Evolutionary conservation across 768 basidiomycete genomes (phyloP).

Genomic region (Amanita thiersii): DNA sequence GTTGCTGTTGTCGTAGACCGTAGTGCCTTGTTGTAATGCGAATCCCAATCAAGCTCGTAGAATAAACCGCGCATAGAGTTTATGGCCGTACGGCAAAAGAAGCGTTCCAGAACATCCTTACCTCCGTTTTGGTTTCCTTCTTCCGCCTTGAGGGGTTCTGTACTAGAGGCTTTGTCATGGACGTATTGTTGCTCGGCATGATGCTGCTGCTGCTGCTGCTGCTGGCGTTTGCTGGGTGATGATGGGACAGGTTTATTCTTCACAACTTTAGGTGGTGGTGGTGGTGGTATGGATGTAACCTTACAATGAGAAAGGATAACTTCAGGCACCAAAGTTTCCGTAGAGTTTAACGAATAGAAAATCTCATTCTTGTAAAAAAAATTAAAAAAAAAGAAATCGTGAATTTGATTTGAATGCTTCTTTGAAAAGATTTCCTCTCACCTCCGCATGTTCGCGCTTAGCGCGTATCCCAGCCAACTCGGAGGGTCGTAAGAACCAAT

Average conservation of each 20-base stretch:
- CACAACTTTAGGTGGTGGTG: constrained; percentile 4
- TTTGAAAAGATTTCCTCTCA: constrained; percentile 18
- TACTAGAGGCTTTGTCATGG: not conserved
- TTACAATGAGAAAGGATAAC: constrained; percentile 45
- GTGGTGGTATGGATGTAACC: constrained; percentile 26
- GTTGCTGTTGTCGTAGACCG: no score
- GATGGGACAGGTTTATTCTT: constrained; percentile 9
- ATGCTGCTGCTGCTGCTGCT: constrained; percentile 5
- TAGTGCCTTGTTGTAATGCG: constrained; percentile 34
- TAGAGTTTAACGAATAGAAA: constrained; percentile 51
- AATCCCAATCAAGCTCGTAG: constrained; percentile 54
- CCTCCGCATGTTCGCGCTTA: constrained; percentile 52
- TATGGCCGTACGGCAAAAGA: constrained; percentile 52
- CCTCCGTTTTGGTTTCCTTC: not conserved
- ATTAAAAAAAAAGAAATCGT: constrained; percentile 1
- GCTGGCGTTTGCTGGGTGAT: constrained; percentile 15
- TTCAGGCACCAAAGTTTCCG: constrained; percentile 40
- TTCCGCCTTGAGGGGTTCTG: constrained; percentile 7
- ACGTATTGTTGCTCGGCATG: not conserved
- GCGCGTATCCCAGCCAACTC: constrained; percentile 56
- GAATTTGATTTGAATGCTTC: not conserved
- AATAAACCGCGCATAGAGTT: constrained; percentile 52
- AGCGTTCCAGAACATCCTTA: constrained; percentile 18
- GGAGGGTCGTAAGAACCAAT: constrained; percentile 68
- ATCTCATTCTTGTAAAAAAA: constrained; percentile 59